These are phyloP conservation scores for Ustilago cynodontis DNA, from an alignment of 1,284 basidiomycete species.

Conservation along the genomic window DNA sequence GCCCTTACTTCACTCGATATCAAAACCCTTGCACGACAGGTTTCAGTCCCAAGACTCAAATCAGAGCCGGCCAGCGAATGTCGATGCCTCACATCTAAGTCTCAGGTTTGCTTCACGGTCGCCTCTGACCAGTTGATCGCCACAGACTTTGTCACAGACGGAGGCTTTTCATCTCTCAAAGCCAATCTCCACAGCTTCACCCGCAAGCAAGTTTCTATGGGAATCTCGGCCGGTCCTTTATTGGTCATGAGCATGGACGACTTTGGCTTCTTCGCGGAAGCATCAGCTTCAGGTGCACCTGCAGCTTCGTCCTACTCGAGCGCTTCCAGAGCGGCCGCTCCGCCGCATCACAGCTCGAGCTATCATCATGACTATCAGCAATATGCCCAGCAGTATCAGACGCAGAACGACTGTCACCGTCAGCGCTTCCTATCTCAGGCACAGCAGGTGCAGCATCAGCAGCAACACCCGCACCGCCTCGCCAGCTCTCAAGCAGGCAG, in stretches of 20 bases:
- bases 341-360: slow-evolving; percentile 9
- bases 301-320: slow-evolving; percentile 18
- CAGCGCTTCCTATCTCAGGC: slow-evolving; percentile 9
- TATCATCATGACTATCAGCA: slow-evolving; percentile 11
- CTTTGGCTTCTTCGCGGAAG: slow-evolving; percentile 43
- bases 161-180: too few species aligned
- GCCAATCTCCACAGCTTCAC: too few species aligned
- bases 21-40: too few species aligned
- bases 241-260: slow-evolving; percentile 39
- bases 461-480: slow-evolving; percentile 21
- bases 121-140: too few species aligned
- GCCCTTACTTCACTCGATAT: too few species aligned
- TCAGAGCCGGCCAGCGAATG: too few species aligned
- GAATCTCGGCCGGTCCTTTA: slow-evolving; percentile 15
- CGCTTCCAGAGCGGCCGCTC: slow-evolving; percentile 2
- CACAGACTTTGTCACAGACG: too few species aligned
- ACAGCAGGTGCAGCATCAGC: slow-evolving; percentile 15
- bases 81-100: too few species aligned
- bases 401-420: background rate
- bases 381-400: background rate
- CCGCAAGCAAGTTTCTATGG: slow-evolving; percentile 14
- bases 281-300: slow-evolving; percentile 5
- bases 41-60: too few species aligned
- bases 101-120: too few species aligned
- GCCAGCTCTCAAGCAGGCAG: background rate